Evolutionary conservation across 345 rosid genomes (phyloP).

Genomic region (Pugionium dolabratum): DNA sequence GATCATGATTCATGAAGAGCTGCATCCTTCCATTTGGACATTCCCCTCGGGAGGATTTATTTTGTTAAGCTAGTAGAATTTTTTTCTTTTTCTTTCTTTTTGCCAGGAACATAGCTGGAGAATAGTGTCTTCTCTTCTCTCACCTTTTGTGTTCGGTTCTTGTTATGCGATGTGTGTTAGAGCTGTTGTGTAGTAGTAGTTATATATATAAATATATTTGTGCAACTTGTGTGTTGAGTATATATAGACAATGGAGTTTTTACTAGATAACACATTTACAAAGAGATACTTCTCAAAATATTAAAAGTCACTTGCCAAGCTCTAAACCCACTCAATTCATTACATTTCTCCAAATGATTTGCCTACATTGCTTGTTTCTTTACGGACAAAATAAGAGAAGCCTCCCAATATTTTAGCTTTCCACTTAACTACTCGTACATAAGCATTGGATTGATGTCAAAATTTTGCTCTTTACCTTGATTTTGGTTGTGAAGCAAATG

Average conservation of each 20-base stretch:
- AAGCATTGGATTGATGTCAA: conserved; percentile 22
- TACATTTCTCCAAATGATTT: background rate
- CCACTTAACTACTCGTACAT: conserved; percentile 5
- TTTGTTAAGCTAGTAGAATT: conserved; percentile 12
- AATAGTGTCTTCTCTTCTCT: conserved; percentile 16
- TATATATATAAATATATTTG: conserved; percentile 15
- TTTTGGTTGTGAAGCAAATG: conserved; percentile 57
- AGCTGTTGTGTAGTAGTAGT: conserved; percentile 25
- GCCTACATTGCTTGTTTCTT: conserved; percentile 9
- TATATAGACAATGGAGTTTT: conserved; percentile 32
- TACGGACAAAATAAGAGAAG: conserved; percentile 4
- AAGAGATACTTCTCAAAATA: background rate
- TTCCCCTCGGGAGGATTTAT: conserved; percentile 24
- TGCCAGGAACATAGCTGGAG: conserved; percentile 32
- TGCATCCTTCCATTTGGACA: conserved; percentile 25
- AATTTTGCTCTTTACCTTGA: conserved; percentile 51
- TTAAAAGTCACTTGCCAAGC: background rate
- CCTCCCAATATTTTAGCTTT: conserved; percentile 2
- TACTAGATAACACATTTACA: conserved; percentile 7
- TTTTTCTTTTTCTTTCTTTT: background rate
- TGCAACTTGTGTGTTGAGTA: conserved; percentile 29
- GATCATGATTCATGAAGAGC: conserved; percentile 45
- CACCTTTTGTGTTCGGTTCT: conserved; percentile 19
- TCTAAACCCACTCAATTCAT: conserved; percentile 19
- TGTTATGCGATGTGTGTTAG: conserved; percentile 32